Conservation (phyloP, 441 rosid species). For the Biscutella laevigata region DNA sequence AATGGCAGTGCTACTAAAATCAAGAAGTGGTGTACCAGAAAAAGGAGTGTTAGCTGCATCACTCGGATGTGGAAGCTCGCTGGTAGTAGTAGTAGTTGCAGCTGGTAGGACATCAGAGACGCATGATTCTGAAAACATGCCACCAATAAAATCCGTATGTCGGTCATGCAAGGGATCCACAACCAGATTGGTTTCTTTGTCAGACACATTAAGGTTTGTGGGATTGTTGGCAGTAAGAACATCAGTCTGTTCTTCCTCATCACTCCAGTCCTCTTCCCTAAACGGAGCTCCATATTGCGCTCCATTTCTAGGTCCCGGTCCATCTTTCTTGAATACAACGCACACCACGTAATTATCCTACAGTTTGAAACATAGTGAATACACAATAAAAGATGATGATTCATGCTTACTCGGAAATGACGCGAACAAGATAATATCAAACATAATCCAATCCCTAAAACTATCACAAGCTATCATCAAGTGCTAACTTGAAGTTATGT, state of each 20-base stretch:
- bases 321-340: constrained; percentile 55
- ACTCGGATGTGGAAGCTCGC: constrained; percentile 12
- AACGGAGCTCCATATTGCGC: constrained; percentile 87
- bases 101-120: constrained; percentile 13
- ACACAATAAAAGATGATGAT: neutral
- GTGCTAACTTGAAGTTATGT: too few species aligned
- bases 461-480: too few species aligned
- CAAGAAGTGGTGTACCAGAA: neutral
- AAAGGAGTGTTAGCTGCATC: constrained; percentile 7
- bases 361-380: neutral
- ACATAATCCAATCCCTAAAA: too few species aligned
- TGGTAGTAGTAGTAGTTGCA: neutral
- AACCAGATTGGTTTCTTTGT: constrained; percentile 9
- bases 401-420: neutral
- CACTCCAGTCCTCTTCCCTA: constrained; percentile 74
- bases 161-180: constrained; percentile 14
- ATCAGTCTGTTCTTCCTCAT: constrained; percentile 26
- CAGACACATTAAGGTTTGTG: neutral
- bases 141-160: constrained; percentile 13
- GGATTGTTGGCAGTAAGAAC: neutral
- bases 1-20: neutral
- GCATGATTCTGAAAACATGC: constrained; percentile 23
- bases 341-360: constrained; percentile 59
- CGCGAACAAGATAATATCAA: neutral
- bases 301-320: constrained; percentile 76